Percentiles rank a stretch among this genome's conserved stretches.
Evolutionary conservation across 768 basidiomycete genomes (phyloP).

Genomic region (Pleurotus giganteus): DNA sequence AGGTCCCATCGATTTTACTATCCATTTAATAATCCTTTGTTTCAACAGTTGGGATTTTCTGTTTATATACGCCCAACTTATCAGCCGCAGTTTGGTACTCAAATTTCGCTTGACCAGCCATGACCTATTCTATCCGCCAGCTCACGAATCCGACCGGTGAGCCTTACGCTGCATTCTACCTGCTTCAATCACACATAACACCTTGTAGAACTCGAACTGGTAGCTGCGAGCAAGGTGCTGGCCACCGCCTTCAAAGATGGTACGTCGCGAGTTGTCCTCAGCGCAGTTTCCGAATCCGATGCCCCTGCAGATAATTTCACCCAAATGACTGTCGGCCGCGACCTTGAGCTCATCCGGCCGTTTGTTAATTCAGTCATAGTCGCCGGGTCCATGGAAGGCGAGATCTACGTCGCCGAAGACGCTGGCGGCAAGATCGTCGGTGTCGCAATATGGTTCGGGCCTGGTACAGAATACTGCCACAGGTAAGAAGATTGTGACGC

Average conservation of each 20-base stretch:
- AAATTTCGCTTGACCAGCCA: not conserved
- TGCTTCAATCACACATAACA: not conserved
- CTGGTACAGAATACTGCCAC: constrained; percentile 16
- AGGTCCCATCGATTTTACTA: not conserved
- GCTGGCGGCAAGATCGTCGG: constrained; percentile 11
- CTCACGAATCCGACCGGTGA: constrained; percentile 3
- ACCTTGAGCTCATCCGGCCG: constrained; percentile 1
- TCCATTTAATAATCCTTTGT: not conserved
- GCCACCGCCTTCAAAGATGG: constrained; percentile 4
- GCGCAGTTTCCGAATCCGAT: not conserved
- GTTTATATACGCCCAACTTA: not conserved
- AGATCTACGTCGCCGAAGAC: constrained; percentile 17
- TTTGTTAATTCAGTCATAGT: constrained; percentile 5
- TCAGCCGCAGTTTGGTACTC: not conserved
- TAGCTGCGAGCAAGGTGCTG: not conserved
- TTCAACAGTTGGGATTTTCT: not conserved
- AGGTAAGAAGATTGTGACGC: constrained; percentile 8
- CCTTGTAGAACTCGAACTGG: not conserved
- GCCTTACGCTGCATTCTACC: not conserved
- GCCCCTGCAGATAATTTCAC: not conserved
- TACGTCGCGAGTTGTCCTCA: not conserved
- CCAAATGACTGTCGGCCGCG: constrained; percentile 1
- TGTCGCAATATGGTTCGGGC: constrained; percentile 20
- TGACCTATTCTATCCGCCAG: constrained; percentile 6
- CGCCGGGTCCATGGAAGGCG: constrained; percentile 14